These are phyloP conservation scores for Debaryomyces sp. DNA, from an alignment of 1,139 yeast genomes.

Conservation along the genomic window DNA sequence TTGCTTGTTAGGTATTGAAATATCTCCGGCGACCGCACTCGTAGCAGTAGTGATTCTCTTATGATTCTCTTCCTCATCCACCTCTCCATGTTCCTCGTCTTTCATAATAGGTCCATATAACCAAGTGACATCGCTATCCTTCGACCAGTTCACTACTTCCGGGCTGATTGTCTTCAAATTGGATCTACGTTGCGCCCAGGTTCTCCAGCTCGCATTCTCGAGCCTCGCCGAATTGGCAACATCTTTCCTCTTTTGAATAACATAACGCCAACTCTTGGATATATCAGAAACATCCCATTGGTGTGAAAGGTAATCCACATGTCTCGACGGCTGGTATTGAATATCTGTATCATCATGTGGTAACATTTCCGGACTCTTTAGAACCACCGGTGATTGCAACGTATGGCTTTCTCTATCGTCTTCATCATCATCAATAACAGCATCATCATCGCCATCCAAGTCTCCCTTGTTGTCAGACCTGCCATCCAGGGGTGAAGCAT, in stretches of 20 bases:
- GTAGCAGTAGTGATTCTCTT: constrained; percentile 36
- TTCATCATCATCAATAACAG: background rate
- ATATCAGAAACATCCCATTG: constrained; percentile 95
- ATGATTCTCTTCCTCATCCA: constrained; percentile 26
- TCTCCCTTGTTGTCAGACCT: background rate
- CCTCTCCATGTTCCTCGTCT: constrained; percentile 38
- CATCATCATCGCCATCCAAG: constrained; percentile 3
- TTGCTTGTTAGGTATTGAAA: constrained; percentile 32
- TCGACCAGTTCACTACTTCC: constrained; percentile 75
- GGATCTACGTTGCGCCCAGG: constrained; percentile 80
- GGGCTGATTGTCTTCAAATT: constrained; percentile 71
- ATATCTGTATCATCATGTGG: constrained; percentile 89
- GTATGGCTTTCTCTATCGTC: constrained; percentile 8
- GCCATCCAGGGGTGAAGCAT: constrained; percentile 5
- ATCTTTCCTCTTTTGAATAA: constrained; percentile 76
- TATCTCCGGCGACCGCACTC: constrained; percentile 52
- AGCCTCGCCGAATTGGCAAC: constrained; percentile 68
- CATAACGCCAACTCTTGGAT: constrained; percentile 93
- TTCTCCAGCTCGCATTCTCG: constrained; percentile 84
- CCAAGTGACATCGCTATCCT: constrained; percentile 81
- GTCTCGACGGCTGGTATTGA: constrained; percentile 78
- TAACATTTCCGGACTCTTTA: constrained; percentile 40
- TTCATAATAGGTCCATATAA: constrained; percentile 76
- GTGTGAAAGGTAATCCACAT: constrained; percentile 93
- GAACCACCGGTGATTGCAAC: constrained; percentile 17